Evolutionary conservation across 768 basidiomycete species (phyloP).

Genomic region (Pleurotus ostreatus): DNA sequence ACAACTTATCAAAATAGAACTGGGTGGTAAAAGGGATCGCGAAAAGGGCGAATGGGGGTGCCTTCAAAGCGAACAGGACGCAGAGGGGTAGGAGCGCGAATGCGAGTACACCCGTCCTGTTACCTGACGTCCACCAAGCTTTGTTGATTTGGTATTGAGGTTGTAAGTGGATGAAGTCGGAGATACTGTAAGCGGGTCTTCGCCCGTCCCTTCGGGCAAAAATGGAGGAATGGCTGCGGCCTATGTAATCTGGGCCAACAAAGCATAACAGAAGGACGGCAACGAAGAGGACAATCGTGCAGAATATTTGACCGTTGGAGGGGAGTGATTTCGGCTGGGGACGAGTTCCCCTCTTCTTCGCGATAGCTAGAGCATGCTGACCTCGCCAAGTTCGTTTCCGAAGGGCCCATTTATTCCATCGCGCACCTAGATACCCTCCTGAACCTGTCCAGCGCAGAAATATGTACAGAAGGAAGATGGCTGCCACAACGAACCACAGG

Average conservation of each 20-base stretch:
- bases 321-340: conserved; percentile 47
- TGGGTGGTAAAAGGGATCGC: conserved; percentile 58
- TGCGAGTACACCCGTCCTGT: conserved; percentile 62
- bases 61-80: conserved; percentile 67
- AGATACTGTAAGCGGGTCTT: conserved; percentile 19
- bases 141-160: conserved; percentile 62
- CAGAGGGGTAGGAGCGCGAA: conserved; percentile 72
- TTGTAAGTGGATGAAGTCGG: conserved; percentile 31
- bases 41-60: conserved; percentile 68
- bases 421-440: conserved; percentile 38
- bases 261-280: conserved; percentile 44
- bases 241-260: conserved; percentile 70
- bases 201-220: conserved; percentile 8
- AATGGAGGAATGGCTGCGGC: conserved; percentile 36
- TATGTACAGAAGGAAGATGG: conserved; percentile 35
- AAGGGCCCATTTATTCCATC: conserved; percentile 56
- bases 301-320: conserved; percentile 60
- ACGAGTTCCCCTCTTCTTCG: conserved; percentile 27
- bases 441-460: conserved; percentile 39
- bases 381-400: conserved; percentile 57
- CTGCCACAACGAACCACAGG: conserved; percentile 51
- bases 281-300: conserved; percentile 38
- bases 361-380: conserved; percentile 24
- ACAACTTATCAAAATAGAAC: conserved; percentile 73
- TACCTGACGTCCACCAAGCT: conserved; percentile 69